Conservation (phyloP, 2,329 filamentous ascomycete genomes). For the Proliferodiscus dingleyae region DNA sequence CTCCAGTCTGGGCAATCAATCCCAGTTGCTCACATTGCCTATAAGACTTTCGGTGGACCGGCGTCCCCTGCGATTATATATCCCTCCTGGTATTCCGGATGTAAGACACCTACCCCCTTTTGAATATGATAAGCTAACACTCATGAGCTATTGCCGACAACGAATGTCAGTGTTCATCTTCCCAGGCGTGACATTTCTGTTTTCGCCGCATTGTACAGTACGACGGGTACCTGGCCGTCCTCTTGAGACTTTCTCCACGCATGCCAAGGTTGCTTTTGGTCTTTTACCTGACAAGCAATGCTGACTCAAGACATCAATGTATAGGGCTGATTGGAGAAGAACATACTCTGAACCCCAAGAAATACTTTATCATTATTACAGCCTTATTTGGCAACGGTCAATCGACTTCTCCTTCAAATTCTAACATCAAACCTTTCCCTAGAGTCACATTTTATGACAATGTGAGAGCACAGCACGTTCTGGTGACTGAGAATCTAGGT, state of each 20-base stretch:
- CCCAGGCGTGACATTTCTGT: too few relatives aligned
- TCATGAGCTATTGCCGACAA: slow-evolving; percentile 59
- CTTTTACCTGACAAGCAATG: too few relatives aligned
- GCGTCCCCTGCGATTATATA: slow-evolving; percentile 65
- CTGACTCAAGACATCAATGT: too few relatives aligned
- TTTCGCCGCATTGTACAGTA: too few relatives aligned
- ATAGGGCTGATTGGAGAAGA: slow-evolving; percentile 52
- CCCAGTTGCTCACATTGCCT: slow-evolving; percentile 63
- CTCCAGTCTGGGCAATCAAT: slow-evolving; percentile 62
- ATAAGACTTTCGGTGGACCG: slow-evolving; percentile 67
- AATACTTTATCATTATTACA: slow-evolving; percentile 64
- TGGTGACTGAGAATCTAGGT: slow-evolving; percentile 59
- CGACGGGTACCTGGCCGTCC: too few relatives aligned
- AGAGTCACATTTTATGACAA: slow-evolving; percentile 64
- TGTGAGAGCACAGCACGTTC: slow-evolving; percentile 59
- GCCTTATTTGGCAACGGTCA: slow-evolving; percentile 67
- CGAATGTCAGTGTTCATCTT: too few relatives aligned
- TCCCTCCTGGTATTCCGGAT: slow-evolving; percentile 69
- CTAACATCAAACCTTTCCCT: slow-evolving; percentile 52
- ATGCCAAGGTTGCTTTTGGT: too few relatives aligned
- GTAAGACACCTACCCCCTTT: slow-evolving; percentile 32
- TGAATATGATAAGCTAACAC: slow-evolving; percentile 7
- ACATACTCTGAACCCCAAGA: slow-evolving; percentile 53
- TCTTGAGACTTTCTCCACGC: too few relatives aligned
- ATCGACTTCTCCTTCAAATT: slow-evolving; percentile 64